A percentile compares a stretch with the other conserved stretches of the same genome.
Evolutionary conservation across 2,329 filamentous ascomycete genomes (phyloP).

Genomic region (Macrophomina phaseolina): DNA sequence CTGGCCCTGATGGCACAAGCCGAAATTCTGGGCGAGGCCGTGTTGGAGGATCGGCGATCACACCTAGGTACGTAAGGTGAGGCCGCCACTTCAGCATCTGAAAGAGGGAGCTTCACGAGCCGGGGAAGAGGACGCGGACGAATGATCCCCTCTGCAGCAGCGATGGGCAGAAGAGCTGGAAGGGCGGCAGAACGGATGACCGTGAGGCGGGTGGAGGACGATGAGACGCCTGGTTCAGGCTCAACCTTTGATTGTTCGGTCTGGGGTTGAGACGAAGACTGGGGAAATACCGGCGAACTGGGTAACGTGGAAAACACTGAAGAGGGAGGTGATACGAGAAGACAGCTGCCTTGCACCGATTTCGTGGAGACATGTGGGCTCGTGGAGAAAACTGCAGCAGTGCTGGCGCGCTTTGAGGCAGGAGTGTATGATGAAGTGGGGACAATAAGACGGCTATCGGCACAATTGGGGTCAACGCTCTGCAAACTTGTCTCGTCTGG

Average conservation of each 20-base stretch:
- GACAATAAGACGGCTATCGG: constrained; percentile 1
- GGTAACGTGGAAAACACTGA: not conserved
- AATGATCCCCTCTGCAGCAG: constrained; percentile 44
- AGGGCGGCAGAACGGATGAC: constrained; percentile 40
- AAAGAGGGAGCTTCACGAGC: constrained; percentile 42
- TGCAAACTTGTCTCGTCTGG: not conserved
- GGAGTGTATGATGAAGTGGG: constrained; percentile 5
- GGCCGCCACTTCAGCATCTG: constrained; percentile 28
- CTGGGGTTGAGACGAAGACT: constrained; percentile 9
- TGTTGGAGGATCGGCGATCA: not conserved
- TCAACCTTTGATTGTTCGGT: not conserved
- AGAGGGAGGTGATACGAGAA: not conserved
- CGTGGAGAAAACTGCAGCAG: not conserved
- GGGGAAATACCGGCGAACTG: not conserved
- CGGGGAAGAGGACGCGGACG: constrained; percentile 34
- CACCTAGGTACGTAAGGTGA: constrained; percentile 16
- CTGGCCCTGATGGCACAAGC: not conserved
- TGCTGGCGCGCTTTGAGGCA: not conserved
- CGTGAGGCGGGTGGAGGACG: constrained; percentile 4
- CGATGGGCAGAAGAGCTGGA: constrained; percentile 44
- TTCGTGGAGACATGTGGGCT: not conserved
- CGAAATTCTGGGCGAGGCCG: not conserved
- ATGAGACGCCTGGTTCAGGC: not conserved
- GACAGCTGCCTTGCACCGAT: not conserved
- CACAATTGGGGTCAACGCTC: not conserved